These are phyloP conservation scores for Cercospora sesami DNA, from an alignment of 2,329 filamentous ascomycete species.

Conservation along the genomic window DNA sequence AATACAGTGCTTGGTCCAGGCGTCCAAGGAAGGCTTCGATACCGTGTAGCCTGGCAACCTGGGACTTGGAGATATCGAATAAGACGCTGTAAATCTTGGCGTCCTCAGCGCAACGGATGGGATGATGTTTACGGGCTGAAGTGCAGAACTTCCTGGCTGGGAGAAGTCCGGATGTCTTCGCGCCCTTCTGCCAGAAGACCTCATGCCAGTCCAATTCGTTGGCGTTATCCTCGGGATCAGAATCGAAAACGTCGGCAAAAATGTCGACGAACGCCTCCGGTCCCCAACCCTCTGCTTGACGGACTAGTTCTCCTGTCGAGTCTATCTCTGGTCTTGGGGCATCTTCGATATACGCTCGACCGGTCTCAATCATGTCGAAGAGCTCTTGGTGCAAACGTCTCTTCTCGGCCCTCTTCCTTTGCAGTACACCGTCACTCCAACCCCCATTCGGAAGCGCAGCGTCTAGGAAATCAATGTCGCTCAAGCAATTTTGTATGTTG, in stretches of 20 bases:
- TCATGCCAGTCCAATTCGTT: not conserved
- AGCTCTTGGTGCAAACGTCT: not conserved
- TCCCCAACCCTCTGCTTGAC: not conserved
- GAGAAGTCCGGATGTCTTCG: not conserved
- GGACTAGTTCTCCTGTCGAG: not conserved
- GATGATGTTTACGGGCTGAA: not conserved
- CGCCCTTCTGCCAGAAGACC: not conserved
- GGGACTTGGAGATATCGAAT: not conserved
- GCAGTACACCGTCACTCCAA: not conserved
- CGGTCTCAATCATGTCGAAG: not conserved
- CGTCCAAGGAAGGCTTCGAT: not conserved
- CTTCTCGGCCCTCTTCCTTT: not conserved
- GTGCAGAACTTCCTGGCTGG: not conserved
- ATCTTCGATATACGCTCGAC: not conserved
- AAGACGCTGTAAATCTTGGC: not conserved
- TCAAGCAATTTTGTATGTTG: not conserved
- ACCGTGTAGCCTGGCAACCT: not conserved
- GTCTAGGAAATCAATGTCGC: not conserved
- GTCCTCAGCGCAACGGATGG: not conserved
- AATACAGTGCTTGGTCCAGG: not conserved
- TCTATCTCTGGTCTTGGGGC: not conserved
- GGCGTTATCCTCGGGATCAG: not conserved
- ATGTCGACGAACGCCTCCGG: not conserved
- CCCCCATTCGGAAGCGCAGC: not conserved
- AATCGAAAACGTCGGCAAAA: not conserved